Evolutionary conservation across 2,329 filamentous ascomycete species (phyloP).

Genomic region (Truncatella angustata): DNA sequence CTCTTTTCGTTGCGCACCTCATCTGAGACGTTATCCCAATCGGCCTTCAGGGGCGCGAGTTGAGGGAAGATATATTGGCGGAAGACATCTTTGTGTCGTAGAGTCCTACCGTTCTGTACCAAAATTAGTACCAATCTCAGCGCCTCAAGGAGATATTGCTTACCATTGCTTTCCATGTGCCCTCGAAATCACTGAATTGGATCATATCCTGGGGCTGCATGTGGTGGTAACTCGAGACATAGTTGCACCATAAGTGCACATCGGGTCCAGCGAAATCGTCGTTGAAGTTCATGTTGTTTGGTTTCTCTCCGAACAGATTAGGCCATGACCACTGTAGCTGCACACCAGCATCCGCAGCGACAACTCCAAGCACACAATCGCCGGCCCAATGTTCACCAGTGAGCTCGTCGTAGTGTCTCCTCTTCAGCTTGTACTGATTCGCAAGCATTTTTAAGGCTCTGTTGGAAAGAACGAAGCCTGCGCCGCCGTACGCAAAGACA

Average conservation of each 20-base stretch:
- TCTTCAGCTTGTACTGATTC: conserved; percentile 38
- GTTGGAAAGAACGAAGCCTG: conserved; percentile 50
- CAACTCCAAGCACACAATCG: conserved; percentile 48
- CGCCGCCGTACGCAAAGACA: conserved; percentile 52
- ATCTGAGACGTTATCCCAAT: conserved; percentile 31
- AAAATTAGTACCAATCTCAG: neutral
- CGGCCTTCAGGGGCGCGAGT: conserved; percentile 18
- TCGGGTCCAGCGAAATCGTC: conserved; percentile 36
- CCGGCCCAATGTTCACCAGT: conserved; percentile 47
- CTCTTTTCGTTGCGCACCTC: conserved; percentile 16
- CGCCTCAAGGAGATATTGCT: conserved; percentile 11
- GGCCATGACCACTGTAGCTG: conserved; percentile 45
- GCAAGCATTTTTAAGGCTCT: conserved; percentile 44
- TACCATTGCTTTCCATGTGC: conserved; percentile 29
- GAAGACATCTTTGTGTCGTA: conserved; percentile 30
- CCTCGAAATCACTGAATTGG: conserved; percentile 43
- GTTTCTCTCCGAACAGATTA: conserved; percentile 37
- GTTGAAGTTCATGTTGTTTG: conserved; percentile 40
- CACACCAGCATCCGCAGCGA: conserved; percentile 43
- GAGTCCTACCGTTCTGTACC: conserved; percentile 20
- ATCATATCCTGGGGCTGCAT: conserved; percentile 39
- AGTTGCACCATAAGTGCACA: conserved; percentile 47
- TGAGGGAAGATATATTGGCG: conserved; percentile 23
- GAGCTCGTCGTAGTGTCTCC: conserved; percentile 40
- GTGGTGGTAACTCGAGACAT: conserved; percentile 48